Base-by-base conservation (phyloP, 2,329 filamentous ascomycete species). In the Pseudogymnoascus sp. region DNA sequence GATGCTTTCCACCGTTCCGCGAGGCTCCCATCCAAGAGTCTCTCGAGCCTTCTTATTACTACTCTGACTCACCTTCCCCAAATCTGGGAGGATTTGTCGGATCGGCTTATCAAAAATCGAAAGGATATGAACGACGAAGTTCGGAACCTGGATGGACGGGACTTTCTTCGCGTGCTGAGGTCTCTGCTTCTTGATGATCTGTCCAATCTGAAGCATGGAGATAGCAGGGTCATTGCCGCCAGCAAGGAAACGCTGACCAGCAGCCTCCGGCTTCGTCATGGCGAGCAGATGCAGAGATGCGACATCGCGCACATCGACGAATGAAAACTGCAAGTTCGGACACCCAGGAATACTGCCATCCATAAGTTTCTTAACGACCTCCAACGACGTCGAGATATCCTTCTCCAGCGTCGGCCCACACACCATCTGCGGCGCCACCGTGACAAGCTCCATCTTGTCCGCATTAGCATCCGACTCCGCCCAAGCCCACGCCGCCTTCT, bases 401-500 rank as follows among this genome's bases (percentile, higher is more conserved):
- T 62, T 65, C 12, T 65, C 61, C 12, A 75, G 65, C 4, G 72
- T 65, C 1, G 74, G 74, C 1, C 74, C 74, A 38, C 69, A 69
- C 14, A 75, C 66, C 5, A 61, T 67, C 2, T 69, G 67, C 0
- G 73, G 73, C 35, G 71, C 70, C 45, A 75, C 66, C 4, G 68
- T 67, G 1, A 68, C 63, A 2, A 75, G 64, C 49, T 74, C 72
- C 43, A 74, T 65, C 1, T 45, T 38, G 1, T 55, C 64, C 12
- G n/a, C 5, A 55, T 55, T 55, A 14, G 69, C 71, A 65, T 71
- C 70, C 9, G 67, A 66, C 16, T 67, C 61, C n/a, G 73, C 68
- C 55, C 67, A 75, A 7, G 74, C 70, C 73, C 73, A 75, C 3
- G 73, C 73, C 1, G 72, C 68, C 6, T 59, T 62, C 65, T 75